Base-by-base conservation (phyloP, 2,329 filamentous ascomycete species). In the Neonectria neomacrospora region DNA sequence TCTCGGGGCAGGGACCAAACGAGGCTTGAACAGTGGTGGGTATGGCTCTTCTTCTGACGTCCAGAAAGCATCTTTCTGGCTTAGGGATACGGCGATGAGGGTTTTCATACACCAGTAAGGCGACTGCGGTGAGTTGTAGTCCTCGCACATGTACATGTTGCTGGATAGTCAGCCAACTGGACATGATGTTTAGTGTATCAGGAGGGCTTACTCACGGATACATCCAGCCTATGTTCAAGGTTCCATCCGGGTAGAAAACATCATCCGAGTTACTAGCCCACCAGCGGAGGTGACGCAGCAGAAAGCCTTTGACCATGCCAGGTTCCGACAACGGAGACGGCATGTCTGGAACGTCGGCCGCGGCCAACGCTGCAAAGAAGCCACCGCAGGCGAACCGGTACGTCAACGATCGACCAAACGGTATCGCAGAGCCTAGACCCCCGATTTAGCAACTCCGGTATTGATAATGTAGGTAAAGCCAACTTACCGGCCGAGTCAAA, bases 101-200 rank as follows among this genome's bases (percentile, higher is more conserved):
- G 81, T 80, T 60, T 87, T 87, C 22, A 86, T 72, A 8, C 79
- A 81, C 85, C 85, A 87, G 67, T 86, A 87, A 0, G 80, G 77
- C 0, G 84, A 86, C 63, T 87, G 85, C 0, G 85, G 83, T 2
- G 85, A 87, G 68, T 87, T 87, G 71, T 87, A 87, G 65, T 86
- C 82, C 68, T 87, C 85, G 37, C 77, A 76, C 79, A 87, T 80
- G 67, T 82, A 86, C 81, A 85, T 85, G 65, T 86, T 86, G 4
- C 70, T 72, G 0, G 7, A 45, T 1, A 8, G 14, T 61, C 23
- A 71, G 58, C 5, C 5, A 10, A 7, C 5, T 5, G 1, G 5
- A 26, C 1, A 5, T 0, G 2, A 0, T 2, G 1, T 1, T 30
- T 7, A 20, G 12, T 2, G 5, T 0, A 12, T 9, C 23, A n/a